Percentiles rank a stretch among this genome's conserved stretches.
These are phyloP conservation scores for Leonotis leonurus DNA, from an alignment of 257 asterid genomes.

Conservation along the genomic window DNA sequence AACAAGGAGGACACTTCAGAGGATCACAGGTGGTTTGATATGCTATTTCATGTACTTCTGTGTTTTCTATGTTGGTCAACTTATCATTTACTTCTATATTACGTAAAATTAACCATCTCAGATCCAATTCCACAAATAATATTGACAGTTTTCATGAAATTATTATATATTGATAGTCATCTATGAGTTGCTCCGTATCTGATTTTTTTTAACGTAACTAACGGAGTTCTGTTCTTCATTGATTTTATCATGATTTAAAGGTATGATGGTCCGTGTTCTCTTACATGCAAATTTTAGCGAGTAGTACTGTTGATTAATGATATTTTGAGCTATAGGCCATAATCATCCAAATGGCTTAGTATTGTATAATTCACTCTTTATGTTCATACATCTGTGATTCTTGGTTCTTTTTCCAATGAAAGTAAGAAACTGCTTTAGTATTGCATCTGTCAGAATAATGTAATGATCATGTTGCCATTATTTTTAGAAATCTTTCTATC, in stretches of 20 bases:
- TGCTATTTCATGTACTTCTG: background rate
- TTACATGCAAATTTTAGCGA: background rate
- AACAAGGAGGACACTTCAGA: slow-evolving; percentile 69
- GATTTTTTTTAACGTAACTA: too few species aligned
- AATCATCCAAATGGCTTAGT: background rate
- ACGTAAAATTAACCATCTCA: background rate
- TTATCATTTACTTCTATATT: background rate
- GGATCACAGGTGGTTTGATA: slow-evolving; percentile 62
- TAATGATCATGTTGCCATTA: background rate
- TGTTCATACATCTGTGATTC: too few species aligned
- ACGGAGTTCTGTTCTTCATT: background rate
- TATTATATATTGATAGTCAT: too few species aligned
- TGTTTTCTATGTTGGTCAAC: background rate
- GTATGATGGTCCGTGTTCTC: background rate
- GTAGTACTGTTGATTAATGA: slow-evolving; percentile 6
- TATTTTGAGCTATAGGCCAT: background rate
- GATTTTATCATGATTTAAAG: background rate
- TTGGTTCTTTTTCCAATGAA: too few species aligned
- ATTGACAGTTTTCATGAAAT: slow-evolving; percentile 5
- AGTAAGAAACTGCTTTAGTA: too few species aligned
- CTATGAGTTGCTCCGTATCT: too few species aligned
- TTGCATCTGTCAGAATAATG: background rate
- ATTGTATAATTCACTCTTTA: background rate
- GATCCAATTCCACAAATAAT: background rate
- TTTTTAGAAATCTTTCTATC: slow-evolving; percentile 8